Percentiles rank a stretch among this genome's conserved stretches.
phyloP scores from a whole-genome alignment of 768 basidiomycete genomes.

The Phaeolepiota aurea region DNA sequence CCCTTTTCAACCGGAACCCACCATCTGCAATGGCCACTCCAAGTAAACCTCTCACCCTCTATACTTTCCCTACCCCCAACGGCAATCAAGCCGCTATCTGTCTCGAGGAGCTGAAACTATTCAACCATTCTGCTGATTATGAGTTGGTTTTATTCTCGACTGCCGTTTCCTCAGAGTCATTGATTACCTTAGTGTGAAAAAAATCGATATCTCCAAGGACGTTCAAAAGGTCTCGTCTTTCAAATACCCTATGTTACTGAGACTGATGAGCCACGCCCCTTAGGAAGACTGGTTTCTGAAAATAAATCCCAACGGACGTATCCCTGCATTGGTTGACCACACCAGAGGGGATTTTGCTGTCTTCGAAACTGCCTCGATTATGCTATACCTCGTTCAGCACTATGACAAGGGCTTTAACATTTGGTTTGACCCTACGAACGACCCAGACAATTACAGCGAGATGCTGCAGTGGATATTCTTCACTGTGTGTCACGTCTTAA shows the following conservation, averaged over 20 bases:
- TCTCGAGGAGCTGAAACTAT: conserved; percentile 56
- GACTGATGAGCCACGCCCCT: neutral
- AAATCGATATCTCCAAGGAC: conserved; percentile 52
- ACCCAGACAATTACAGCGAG: conserved; percentile 59
- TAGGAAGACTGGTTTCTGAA: conserved; percentile 68
- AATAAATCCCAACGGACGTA: conserved; percentile 66
- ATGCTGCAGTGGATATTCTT: conserved; percentile 87
- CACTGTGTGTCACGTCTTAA: conserved; percentile 31
- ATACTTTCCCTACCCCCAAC: conserved; percentile 55
- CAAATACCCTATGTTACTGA: neutral
- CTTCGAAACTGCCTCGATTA: conserved; percentile 76
- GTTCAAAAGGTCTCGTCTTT: conserved; percentile 61
- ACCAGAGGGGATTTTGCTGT: conserved; percentile 53
- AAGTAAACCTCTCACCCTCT: conserved; percentile 38
- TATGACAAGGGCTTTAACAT: conserved; percentile 75
- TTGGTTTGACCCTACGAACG: conserved; percentile 43
- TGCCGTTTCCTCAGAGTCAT: neutral
- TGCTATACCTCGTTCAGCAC: conserved; percentile 74
- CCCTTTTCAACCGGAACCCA: conserved; percentile 57
- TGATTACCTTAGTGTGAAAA: conserved; percentile 28
- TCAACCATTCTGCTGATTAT: conserved; percentile 41
- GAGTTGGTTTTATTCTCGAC: conserved; percentile 26
- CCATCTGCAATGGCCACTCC: conserved; percentile 17
- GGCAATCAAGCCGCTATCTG: conserved; percentile 40
- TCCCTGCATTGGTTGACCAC: conserved; percentile 60